These are phyloP conservation scores for Paraphaeosphaeria minitans DNA, from an alignment of 2,329 filamentous ascomycete genomes.

Conservation along the genomic window DNA sequence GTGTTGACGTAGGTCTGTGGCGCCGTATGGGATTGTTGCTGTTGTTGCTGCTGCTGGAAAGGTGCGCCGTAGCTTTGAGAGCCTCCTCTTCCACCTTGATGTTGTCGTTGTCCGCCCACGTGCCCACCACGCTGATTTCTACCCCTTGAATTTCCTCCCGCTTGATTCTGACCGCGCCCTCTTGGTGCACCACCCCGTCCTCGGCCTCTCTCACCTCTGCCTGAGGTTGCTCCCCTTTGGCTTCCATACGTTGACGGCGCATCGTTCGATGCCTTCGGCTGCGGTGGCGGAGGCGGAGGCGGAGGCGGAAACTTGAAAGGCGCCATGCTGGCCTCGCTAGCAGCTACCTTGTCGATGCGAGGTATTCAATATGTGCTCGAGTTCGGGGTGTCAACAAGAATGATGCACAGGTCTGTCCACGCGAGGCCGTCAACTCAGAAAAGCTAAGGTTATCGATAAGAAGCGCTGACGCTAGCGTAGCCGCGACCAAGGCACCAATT, in stretches of 20 bases:
- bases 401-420: background rate
- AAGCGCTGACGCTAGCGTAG: constrained; percentile 9
- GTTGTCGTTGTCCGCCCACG: background rate
- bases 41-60: constrained; percentile 13
- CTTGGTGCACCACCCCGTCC: constrained; percentile 33
- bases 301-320: constrained; percentile 56
- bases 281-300: constrained; percentile 54
- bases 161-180: constrained; percentile 25
- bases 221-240: constrained; percentile 33
- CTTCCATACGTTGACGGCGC: constrained; percentile 30
- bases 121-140: constrained; percentile 17
- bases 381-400: constrained; percentile 8
- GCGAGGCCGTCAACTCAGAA: background rate
- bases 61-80: constrained; percentile 1
- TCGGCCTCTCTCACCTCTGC: constrained; percentile 37
- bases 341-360: background rate
- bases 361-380: background rate
- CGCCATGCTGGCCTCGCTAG: constrained; percentile 27
- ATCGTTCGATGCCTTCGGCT: constrained; percentile 40
- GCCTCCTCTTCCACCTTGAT: constrained; percentile 26
- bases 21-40: constrained; percentile 9
- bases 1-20: background rate
- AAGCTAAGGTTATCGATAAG: constrained; percentile 20
- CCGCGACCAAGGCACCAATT: constrained; percentile 9
- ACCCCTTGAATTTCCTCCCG: constrained; percentile 19